A percentile compares a stretch with the other conserved stretches of the same genome.
phyloP scores from a whole-genome alignment of 371 early-diverging fungal species.

The Dentiscutata heterogama region DNA sequence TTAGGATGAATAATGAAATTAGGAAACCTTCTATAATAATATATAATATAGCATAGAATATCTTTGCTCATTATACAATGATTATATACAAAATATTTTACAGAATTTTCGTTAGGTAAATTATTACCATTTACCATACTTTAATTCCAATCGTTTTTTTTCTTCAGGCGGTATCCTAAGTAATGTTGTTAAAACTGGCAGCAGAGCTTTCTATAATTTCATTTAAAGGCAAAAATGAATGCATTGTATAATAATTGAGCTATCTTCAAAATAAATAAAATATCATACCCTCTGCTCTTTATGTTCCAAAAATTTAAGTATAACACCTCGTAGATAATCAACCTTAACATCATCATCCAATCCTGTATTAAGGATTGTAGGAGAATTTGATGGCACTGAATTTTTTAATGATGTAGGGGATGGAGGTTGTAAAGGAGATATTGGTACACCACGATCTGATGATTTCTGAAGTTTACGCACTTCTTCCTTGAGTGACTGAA shows the following conservation, averaged over 20 bases:
- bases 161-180: slow-evolving; percentile 24
- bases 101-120: too few species aligned
- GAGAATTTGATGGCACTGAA: slow-evolving; percentile 33
- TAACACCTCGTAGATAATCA: slow-evolving; percentile 88
- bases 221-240: background rate
- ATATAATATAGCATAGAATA: too few species aligned
- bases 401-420: slow-evolving; percentile 49
- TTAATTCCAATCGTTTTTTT: slow-evolving; percentile 31
- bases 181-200: slow-evolving; percentile 37
- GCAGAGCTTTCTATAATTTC: slow-evolving; percentile 19
- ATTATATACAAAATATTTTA: too few species aligned
- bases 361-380: slow-evolving; percentile 48
- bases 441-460: slow-evolving; percentile 33
- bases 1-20: too few species aligned
- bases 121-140: slow-evolving; percentile 18
- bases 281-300: slow-evolving; percentile 72
- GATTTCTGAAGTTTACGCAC: slow-evolving; percentile 41
- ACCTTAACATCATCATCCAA: slow-evolving; percentile 69
- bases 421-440: slow-evolving; percentile 47
- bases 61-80: too few species aligned
- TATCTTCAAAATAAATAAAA: slow-evolving; percentile 4
- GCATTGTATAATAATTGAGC: background rate
- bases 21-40: too few species aligned
- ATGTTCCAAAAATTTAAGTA: slow-evolving; percentile 88
- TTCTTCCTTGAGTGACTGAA: slow-evolving; percentile 73